Evolutionary conservation across 768 basidiomycete genomes (phyloP), one percentile per base, ranked within the genome.

Genomic region (Cyclocybe aegerita): DNA sequence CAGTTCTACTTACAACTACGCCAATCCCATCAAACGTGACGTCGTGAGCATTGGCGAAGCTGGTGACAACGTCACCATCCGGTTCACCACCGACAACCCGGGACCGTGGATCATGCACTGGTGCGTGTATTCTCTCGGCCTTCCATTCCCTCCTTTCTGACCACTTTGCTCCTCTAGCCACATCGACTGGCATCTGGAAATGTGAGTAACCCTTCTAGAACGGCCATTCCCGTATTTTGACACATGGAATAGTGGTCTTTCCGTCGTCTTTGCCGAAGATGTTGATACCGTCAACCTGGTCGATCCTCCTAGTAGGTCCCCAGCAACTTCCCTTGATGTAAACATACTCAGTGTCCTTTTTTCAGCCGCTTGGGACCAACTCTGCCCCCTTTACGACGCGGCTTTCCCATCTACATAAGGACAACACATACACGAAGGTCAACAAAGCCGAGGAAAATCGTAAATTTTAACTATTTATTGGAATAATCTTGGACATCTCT

Each of bases 81-180:
- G 86, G 4, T 88, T 86, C 69, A 65, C 65, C 29, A 85, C 86
- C 0, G 80, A 90, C 58, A 88, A 88, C 64, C 65, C 85, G 2
- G 88, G 86, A 4, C 80, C 81, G 7, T 85, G 81, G 77, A 69
- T 80, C 52, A 60, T 79, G 48, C 77, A 77, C 40, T 76, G 70
- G 70, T 68, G 41, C n/a, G 64, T 53, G 9, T 8, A n/a, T 57
- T 41, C 33, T 4, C 14, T 31, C n/a, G 39, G 4, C 8, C 36
- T 16, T 30, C 23, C 23, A 23, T 33, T 33, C n/a, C 9, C 15
- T 23, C 11, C 32, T n/a, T 41, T 11, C 33, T 37, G 14, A 41
- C 48, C 41, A 44, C 16, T 34, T 4, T 40, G 8, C 38, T 33
- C 9, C 32, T 15, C 2, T 39, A 71, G 74, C 48, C 73, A 72